Conservation (phyloP, 345 rosid species). For the Schrenkiella parvula region DNA sequence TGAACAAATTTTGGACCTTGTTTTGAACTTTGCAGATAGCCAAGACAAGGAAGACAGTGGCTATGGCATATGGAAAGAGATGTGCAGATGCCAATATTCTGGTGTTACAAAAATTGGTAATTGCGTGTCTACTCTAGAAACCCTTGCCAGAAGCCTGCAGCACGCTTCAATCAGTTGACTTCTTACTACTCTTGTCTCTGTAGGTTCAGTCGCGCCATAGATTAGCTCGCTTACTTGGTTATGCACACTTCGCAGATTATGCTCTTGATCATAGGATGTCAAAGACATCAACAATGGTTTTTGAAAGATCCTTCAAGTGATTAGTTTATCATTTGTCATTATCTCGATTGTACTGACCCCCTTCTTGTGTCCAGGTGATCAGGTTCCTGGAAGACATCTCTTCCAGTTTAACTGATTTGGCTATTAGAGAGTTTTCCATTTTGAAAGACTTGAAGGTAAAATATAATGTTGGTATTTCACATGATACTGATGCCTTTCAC, state of each 20-base stretch:
- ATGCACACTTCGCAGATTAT: slow-evolving; percentile 83
- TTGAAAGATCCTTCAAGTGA: slow-evolving; percentile 16
- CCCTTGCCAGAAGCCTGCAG: slow-evolving; percentile 8
- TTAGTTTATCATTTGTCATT: neutral
- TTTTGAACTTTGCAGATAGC: slow-evolving; percentile 58
- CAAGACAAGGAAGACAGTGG: slow-evolving; percentile 75
- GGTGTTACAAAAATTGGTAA: slow-evolving; percentile 74
- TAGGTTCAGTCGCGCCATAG: slow-evolving; percentile 88
- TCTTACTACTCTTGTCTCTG: slow-evolving; percentile 13
- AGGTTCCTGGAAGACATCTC: slow-evolving; percentile 91
- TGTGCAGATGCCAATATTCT: slow-evolving; percentile 77
- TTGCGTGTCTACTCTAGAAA: neutral
- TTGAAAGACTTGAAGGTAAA: slow-evolving; percentile 83
- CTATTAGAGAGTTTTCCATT: slow-evolving; percentile 57
- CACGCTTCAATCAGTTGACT: slow-evolving; percentile 1
- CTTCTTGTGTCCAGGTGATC: slow-evolving; percentile 52
- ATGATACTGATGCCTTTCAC: slow-evolving; percentile 5
- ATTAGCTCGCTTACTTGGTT: slow-evolving; percentile 76
- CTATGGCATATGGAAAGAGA: slow-evolving; percentile 75
- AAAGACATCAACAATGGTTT: slow-evolving; percentile 79
- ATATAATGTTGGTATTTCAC: slow-evolving; percentile 14
- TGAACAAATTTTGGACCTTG: slow-evolving; percentile 15
- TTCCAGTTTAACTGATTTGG: slow-evolving; percentile 67
- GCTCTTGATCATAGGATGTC: slow-evolving; percentile 81
- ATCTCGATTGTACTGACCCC: neutral